phyloP scores from a whole-genome alignment of 108 stramenopile species.

The Mediolabrus comicus region DNA sequence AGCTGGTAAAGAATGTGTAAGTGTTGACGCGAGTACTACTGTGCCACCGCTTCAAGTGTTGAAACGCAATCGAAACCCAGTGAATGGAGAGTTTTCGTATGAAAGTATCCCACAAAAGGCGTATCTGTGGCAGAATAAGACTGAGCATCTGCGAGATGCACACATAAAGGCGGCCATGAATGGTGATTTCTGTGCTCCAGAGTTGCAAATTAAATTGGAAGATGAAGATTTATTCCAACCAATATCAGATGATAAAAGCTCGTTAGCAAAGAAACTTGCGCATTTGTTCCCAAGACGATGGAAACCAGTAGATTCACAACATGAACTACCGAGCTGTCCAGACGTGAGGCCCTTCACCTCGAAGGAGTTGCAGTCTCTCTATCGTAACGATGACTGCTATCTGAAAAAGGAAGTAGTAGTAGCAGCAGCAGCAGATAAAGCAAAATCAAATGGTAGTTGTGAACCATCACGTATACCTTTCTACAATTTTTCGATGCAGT shows the following conservation, averaged over 20 bases:
- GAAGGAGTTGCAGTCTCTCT: conserved; percentile 6
- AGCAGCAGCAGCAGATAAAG: background rate
- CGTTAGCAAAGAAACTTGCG: conserved; percentile 14
- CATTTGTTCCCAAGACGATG: conserved; percentile 27
- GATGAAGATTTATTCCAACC: conserved; percentile 31
- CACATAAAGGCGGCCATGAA: conserved; percentile 47
- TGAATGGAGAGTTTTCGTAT: conserved; percentile 11
- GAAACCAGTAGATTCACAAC: conserved; percentile 11
- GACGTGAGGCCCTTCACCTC: conserved; percentile 29
- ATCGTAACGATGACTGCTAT: conserved; percentile 12
- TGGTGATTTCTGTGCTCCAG: conserved; percentile 54
- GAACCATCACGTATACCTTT: background rate
- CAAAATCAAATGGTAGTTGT: background rate
- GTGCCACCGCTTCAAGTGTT: conserved; percentile 49
- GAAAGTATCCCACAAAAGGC: conserved; percentile 55
- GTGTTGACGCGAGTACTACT: conserved; percentile 67
- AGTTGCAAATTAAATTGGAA: conserved; percentile 30
- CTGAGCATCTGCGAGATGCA: conserved; percentile 24
- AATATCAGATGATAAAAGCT: background rate
- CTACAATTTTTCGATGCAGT: conserved; percentile 36
- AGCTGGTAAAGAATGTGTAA: conserved; percentile 35
- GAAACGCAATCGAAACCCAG: background rate
- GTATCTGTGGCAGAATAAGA: conserved; percentile 58
- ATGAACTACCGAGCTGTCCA: conserved; percentile 8
- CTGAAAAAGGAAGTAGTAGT: background rate